A percentile compares a stretch with the other conserved stretches of the same genome.
Conservation (phyloP, 768 basidiomycete genomes). For the Lactarius indigo region DNA sequence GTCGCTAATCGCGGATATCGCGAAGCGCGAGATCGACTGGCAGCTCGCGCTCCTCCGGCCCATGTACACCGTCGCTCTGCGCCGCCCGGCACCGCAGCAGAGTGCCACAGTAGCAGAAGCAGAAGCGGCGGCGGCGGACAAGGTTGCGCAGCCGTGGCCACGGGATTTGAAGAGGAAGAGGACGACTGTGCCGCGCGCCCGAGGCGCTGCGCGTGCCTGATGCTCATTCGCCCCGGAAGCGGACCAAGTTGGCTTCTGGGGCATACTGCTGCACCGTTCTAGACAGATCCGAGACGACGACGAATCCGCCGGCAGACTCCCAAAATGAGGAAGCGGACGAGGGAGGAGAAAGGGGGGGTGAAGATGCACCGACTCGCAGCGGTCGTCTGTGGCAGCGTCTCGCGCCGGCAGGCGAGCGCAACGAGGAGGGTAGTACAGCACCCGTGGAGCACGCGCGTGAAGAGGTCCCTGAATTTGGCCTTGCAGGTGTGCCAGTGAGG, state of each 20-base stretch:
- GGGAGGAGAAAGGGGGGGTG: neutral
- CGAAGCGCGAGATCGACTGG: constrained; percentile 15
- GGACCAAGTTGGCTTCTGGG: neutral
- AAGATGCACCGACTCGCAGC: neutral
- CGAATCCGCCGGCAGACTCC: neutral
- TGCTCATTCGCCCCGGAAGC: neutral
- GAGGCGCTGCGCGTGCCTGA: neutral
- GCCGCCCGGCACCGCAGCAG: neutral
- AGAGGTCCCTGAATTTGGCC: neutral
- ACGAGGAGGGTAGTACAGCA: neutral
- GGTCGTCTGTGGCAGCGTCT: neutral
- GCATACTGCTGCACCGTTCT: neutral
- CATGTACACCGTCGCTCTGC: neutral
- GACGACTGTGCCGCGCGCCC: neutral
- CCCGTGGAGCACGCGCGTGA: neutral
- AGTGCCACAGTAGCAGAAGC: no score
- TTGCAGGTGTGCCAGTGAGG: neutral
- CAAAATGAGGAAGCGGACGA: neutral
- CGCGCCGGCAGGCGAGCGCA: neutral
- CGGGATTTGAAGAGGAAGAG: neutral
- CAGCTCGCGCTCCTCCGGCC: constrained; percentile 11
- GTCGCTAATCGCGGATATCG: constrained; percentile 5
- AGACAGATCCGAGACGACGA: neutral
- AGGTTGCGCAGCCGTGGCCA: neutral
- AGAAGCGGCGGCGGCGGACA: neutral